Evolutionary conservation across 2,329 filamentous ascomycete genomes (phyloP), one percentile per base, ranked within the genome.

Genomic region (Apiospora marii): DNA sequence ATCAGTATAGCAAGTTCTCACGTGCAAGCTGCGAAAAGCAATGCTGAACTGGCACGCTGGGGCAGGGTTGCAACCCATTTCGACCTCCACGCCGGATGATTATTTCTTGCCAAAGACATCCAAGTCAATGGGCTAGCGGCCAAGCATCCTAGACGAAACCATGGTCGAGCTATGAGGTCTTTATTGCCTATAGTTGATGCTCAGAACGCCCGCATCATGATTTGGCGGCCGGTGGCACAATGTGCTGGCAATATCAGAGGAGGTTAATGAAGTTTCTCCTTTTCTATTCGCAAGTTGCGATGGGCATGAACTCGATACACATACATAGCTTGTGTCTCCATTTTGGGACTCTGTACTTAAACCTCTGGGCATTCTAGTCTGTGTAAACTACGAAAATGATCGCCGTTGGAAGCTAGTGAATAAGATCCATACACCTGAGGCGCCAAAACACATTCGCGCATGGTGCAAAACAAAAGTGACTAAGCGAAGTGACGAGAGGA

Each of bases 11-110:
- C 78, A 27, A 85, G 83, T 74, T 81, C 83, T 13, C 67, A 76
- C 22, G 84, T 86, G 19, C 79, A 76, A 68, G 79, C 80, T 30
- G 80, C 84, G 0, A 73, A 75, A 19, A 78, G 75, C 14, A 78
- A 80, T 48, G 73, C 79, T 48, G 79, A 82, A 71, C 78, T 86
- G 70, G 82, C 83, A 2, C 77, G 70, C n/a, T 85, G 84, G 84
- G 83, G 78, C 22, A 73, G 78, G 53, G 69, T 77, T 27, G 73
- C 76, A 64, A 67, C 72, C n/a, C 78, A 77, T 75, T 80, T 81
- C 72, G 76, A 80, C 74, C 73, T 81, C 48, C 72, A 53, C 8
- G 24, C 34, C 12, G n/a, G 22, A n/a, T 68, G 24, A 34, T 12
- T n/a, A n/a, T 64, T 12, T 13, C 19, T 1, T 3, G 2, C 22